phyloP scores from a whole-genome alignment of 164 flowering plant species.

The Litsea cubeba region DNA sequence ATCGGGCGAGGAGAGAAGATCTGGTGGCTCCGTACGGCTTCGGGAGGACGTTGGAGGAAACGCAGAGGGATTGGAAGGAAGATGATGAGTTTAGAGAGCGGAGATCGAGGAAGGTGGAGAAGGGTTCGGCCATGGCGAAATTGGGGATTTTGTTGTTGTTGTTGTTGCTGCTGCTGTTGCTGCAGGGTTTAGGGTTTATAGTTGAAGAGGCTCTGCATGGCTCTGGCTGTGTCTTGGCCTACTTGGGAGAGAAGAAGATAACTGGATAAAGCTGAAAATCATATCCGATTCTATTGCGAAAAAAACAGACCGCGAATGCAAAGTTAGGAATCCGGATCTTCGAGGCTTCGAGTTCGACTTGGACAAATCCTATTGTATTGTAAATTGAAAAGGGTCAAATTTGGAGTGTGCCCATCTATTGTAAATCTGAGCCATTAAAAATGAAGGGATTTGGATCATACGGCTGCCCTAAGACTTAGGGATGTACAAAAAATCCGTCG shows the following conservation, averaged over 20 bases:
- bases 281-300: too few relatives aligned
- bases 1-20: background rate
- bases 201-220: background rate
- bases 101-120: conserved; percentile 5
- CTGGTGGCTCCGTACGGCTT: conserved; percentile 1
- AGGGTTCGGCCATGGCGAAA: conserved; percentile 2
- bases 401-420: too few relatives aligned
- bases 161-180: too few relatives aligned
- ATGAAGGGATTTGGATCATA: too few relatives aligned
- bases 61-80: background rate
- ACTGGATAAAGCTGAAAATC: background rate
- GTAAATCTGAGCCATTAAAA: too few relatives aligned
- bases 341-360: too few relatives aligned
- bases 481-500: too few relatives aligned
- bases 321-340: too few relatives aligned
- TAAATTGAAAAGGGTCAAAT: too few relatives aligned
- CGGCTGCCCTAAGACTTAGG: too few relatives aligned
- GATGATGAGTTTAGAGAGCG: background rate
- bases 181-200: background rate
- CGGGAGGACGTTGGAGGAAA: background rate
- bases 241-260: background rate
- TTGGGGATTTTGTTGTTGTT: background rate
- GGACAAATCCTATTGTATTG: too few relatives aligned
- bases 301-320: too few relatives aligned
- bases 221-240: background rate